These are phyloP conservation scores for Themeda triandra DNA, from an alignment of 176 grass and related monocot genomes.

Conservation along the genomic window DNA sequence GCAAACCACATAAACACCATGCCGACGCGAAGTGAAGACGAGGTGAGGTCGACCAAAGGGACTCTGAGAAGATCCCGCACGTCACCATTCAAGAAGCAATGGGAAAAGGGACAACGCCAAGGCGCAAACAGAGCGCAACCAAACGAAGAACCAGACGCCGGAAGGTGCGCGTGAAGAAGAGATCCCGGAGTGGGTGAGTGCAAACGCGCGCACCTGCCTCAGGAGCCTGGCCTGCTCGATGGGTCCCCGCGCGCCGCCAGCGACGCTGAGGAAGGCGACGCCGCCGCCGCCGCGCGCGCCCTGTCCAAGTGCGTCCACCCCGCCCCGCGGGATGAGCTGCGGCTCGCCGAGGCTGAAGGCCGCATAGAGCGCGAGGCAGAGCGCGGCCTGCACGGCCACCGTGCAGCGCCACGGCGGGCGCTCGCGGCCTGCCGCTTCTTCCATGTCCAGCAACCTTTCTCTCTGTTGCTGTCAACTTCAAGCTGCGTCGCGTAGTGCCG, in stretches of 20 bases:
- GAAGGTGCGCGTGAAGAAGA: background rate
- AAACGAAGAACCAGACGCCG: background rate
- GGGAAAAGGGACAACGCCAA: background rate
- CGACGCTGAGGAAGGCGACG: slow-evolving; percentile 72
- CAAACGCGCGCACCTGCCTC: slow-evolving; percentile 37
- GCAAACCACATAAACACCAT: background rate
- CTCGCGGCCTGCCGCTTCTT: background rate
- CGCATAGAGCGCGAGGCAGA: slow-evolving; percentile 80
- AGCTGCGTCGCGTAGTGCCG: background rate
- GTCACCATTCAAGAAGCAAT: background rate
- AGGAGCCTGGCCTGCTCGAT: slow-evolving; percentile 48
- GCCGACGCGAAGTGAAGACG: background rate
- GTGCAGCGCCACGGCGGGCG: slow-evolving; percentile 48
- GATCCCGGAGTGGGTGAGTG: background rate
- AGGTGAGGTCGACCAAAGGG: background rate
- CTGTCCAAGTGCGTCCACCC: background rate
- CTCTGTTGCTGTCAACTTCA: background rate
- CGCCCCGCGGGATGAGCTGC: slow-evolving; percentile 14
- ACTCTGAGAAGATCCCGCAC: background rate
- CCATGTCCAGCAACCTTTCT: background rate
- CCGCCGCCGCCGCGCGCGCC: background rate
- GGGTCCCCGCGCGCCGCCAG: slow-evolving; percentile 42
- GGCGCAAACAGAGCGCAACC: background rate
- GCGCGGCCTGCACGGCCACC: slow-evolving; percentile 54
- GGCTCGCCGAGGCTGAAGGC: slow-evolving; percentile 67